These are phyloP conservation scores for Leptoxyphium fumago DNA, from an alignment of 2,329 filamentous ascomycete species.

Conservation along the genomic window DNA sequence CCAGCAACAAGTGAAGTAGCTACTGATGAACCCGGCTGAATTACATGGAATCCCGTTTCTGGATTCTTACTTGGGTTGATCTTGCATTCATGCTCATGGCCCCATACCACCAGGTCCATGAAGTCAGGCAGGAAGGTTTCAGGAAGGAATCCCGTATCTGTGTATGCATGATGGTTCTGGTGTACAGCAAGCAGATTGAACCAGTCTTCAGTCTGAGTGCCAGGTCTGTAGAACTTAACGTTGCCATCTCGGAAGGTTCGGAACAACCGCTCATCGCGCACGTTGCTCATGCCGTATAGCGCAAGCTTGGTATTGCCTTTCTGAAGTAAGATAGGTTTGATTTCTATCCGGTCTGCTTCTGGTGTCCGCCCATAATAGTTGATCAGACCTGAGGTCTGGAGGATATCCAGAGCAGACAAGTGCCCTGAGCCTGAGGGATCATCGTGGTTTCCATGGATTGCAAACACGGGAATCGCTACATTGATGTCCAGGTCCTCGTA, in stretches of 20 bases:
- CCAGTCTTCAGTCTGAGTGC: conserved; percentile 70
- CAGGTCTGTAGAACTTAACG: conserved; percentile 83
- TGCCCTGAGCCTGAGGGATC: conserved; percentile 95
- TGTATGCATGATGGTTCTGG: conserved; percentile 89
- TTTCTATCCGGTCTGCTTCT: conserved; percentile 81
- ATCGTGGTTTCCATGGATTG: conserved; percentile 96
- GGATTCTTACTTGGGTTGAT: conserved; percentile 74
- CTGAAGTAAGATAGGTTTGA: conserved; percentile 83
- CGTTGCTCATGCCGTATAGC: conserved; percentile 87
- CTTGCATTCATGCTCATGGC: conserved; percentile 90
- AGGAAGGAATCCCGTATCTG: conserved; percentile 81
- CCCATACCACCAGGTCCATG: conserved; percentile 86
- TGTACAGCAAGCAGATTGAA: conserved; percentile 94
- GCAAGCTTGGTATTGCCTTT: conserved; percentile 89
- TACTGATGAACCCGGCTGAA: conserved; percentile 93
- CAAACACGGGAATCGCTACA: conserved; percentile 91
- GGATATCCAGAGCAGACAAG: conserved; percentile 74
- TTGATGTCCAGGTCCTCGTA: conserved; percentile 98
- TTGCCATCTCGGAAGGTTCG: conserved; percentile 85
- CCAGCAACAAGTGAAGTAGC: conserved; percentile 83
- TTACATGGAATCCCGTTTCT: conserved; percentile 84
- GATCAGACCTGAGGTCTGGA: conserved; percentile 79
- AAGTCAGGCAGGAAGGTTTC: conserved; percentile 88
- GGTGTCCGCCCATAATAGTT: conserved; percentile 93
- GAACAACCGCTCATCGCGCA: conserved; percentile 87